Conservation (phyloP, 2,329 filamentous ascomycete genomes). For the Lachnellula occidentalis region DNA sequence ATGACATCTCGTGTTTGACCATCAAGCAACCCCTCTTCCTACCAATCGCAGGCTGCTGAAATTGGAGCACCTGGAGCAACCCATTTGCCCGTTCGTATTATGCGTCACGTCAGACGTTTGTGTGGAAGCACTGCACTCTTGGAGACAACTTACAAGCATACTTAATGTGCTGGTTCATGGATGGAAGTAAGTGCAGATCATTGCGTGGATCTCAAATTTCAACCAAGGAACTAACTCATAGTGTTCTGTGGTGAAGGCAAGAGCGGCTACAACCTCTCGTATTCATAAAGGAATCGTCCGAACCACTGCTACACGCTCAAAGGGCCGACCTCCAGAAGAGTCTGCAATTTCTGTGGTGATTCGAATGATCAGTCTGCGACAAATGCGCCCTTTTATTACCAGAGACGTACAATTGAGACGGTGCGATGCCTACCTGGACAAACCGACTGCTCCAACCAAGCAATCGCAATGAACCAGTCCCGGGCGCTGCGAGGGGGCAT, state of each 20-base stretch:
- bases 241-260: constrained; percentile 1
- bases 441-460: constrained; percentile 26
- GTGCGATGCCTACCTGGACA: constrained; percentile 31
- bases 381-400: constrained; percentile 12
- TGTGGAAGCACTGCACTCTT: not conserved
- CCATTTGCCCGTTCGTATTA: constrained; percentile 2
- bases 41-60: constrained; percentile 9
- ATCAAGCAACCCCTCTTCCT: not conserved
- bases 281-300: not conserved
- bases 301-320: not conserved
- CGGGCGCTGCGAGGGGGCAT: constrained; percentile 4
- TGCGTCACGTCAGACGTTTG: not conserved
- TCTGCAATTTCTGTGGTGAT: constrained; percentile 3
- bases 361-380: constrained; percentile 21
- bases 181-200: constrained; percentile 3
- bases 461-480: constrained; percentile 21
- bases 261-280: constrained; percentile 1
- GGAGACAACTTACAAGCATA: not conserved
- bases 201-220: not conserved
- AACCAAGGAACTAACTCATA: constrained; percentile 1
- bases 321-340: not conserved
- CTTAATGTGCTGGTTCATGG: not conserved
- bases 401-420: constrained; percentile 15
- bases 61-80: constrained; percentile 3
- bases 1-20: constrained; percentile 10